Conservation (phyloP, 441 rosid genomes). For the Populus hybrid region DNA sequence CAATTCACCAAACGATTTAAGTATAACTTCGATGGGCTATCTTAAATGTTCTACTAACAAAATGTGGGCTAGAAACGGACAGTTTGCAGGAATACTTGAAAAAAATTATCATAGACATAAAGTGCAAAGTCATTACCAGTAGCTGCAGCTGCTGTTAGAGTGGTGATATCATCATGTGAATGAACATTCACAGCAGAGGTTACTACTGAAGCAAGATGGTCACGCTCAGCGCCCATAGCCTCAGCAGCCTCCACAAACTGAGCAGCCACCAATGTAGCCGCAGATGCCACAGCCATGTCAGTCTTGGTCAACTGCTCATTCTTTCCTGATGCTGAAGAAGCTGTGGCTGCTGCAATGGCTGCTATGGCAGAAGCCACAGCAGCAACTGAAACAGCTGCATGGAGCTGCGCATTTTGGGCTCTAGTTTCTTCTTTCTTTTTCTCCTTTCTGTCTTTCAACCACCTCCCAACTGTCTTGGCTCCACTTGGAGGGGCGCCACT, state of each 20-base stretch:
- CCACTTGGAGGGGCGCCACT: conserved; percentile 47
- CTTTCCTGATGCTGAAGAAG: no score
- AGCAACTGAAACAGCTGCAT: no score
- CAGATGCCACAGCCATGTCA: no score
- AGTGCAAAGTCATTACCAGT: conserved; percentile 46
- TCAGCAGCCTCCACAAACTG: no score
- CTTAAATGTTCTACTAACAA: background rate
- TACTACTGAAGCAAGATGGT: conserved; percentile 60
- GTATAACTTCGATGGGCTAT: background rate
- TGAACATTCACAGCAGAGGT: conserved; percentile 86
- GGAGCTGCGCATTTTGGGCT: no score
- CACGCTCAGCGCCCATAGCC: no score
- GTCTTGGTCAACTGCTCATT: no score
- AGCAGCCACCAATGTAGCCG: no score
- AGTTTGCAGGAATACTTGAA: background rate
- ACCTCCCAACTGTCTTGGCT: conserved; percentile 84
- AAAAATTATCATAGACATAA: background rate
- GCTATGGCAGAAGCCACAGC: no score
- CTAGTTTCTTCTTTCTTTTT: no score
- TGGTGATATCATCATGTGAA: conserved; percentile 77
- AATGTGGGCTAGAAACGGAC: background rate
- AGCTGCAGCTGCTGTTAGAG: conserved; percentile 93
- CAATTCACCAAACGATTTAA: background rate
- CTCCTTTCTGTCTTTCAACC: conserved; percentile 91
- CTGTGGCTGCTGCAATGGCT: no score